Conservation (phyloP, 1,284 basidiomycete species). For the Amylostereum chailletii region DNA sequence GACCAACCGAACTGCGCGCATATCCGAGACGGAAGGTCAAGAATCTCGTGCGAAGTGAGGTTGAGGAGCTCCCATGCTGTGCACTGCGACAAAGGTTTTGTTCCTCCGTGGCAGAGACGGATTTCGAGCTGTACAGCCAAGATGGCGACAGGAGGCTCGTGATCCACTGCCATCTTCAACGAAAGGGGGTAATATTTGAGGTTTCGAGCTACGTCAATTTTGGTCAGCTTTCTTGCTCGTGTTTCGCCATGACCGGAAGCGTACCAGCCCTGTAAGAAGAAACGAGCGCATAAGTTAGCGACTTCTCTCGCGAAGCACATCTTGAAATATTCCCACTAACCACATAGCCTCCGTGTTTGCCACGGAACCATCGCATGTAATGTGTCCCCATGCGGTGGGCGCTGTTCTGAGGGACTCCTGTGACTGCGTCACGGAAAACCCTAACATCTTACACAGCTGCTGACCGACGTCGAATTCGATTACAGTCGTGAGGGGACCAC, state of each 20-base stretch:
- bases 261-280: constrained; percentile 14
- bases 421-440: constrained; percentile 18
- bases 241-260: not conserved
- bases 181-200: constrained; percentile 33
- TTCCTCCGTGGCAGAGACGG: constrained; percentile 13
- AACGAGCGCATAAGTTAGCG: not conserved
- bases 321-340: constrained; percentile 16
- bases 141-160: constrained; percentile 18
- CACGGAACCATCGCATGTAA: constrained; percentile 34
- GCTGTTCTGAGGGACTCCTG: constrained; percentile 1
- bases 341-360: constrained; percentile 42
- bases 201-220: constrained; percentile 21
- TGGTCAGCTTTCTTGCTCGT: not conserved
- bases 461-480: constrained; percentile 33
- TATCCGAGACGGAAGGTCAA: constrained; percentile 22
- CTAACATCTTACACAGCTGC: constrained; percentile 33
- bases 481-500: constrained; percentile 29
- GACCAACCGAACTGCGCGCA: constrained; percentile 21
- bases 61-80: constrained; percentile 26
- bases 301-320: constrained; percentile 1
- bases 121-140: constrained; percentile 23
- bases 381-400: constrained; percentile 33
- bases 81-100: constrained; percentile 19
- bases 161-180: constrained; percentile 21
- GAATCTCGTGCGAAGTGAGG: constrained; percentile 16